Conservation (phyloP, 805 yeast genomes). For the Candida tammaniensis region DNA sequence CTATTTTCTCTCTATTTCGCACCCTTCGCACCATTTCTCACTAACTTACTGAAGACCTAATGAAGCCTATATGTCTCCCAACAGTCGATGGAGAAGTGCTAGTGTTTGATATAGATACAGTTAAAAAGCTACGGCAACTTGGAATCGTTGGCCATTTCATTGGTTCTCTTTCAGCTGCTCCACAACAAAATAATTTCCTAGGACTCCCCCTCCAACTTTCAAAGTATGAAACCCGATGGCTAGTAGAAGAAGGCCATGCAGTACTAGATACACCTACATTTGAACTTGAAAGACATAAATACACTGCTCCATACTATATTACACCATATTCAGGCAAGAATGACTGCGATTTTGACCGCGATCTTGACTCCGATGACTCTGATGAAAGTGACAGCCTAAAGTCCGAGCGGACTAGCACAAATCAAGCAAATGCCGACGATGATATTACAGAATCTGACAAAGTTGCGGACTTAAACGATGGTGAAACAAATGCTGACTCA, state of each 20-base stretch:
- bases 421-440: no score
- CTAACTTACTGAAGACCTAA: background rate
- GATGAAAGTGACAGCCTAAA: no score
- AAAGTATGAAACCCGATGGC: slow-evolving; percentile 71
- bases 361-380: no score
- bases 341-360: no score
- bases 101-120: slow-evolving; percentile 55
- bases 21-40: no score
- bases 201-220: slow-evolving; percentile 78
- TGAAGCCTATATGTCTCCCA: slow-evolving; percentile 5
- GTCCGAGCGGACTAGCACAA: no score
- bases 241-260: slow-evolving; percentile 38
- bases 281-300: slow-evolving; percentile 5
- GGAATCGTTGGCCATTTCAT: slow-evolving; percentile 74
- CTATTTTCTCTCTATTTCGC: no score
- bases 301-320: background rate
- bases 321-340: slow-evolving; percentile 4
- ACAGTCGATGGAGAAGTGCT: slow-evolving; percentile 35
- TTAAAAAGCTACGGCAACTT: slow-evolving; percentile 52
- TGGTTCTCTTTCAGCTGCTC: slow-evolving; percentile 86
- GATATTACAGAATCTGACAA: no score
- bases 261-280: slow-evolving; percentile 3
- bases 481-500: background rate
- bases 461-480: background rate
- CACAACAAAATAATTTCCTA: slow-evolving; percentile 87